Evolutionary conservation across 1,139 yeast species (phyloP).

Genomic region (Martiniozyma asiatica): DNA sequence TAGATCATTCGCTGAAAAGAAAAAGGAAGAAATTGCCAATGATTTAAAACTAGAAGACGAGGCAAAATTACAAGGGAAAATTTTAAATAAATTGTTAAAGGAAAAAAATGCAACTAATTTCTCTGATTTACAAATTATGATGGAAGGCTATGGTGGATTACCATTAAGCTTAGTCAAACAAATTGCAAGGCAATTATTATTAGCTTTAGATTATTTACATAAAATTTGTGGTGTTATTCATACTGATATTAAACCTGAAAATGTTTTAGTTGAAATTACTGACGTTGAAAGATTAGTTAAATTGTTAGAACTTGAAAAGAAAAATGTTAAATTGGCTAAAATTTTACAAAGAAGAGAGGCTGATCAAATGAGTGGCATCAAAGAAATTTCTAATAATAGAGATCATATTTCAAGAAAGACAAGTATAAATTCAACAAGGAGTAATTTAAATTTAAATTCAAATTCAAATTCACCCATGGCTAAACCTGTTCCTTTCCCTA

Average conservation of each 20-base stretch:
- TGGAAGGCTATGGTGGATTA: conserved; percentile 50
- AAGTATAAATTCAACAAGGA: too few species aligned
- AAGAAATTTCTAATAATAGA: conserved; percentile 3
- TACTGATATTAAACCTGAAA: conserved; percentile 85
- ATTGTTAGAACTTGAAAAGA: conserved; percentile 37
- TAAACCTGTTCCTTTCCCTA: neutral
- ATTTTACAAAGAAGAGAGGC: conserved; percentile 21
- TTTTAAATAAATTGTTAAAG: too few species aligned
- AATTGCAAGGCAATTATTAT: conserved; percentile 64
- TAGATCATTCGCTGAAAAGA: conserved; percentile 25
- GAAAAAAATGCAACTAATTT: conserved; percentile 11
- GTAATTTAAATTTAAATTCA: too few species aligned
- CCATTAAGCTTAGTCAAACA: conserved; percentile 69
- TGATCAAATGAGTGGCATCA: too few species aligned
- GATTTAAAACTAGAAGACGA: conserved; percentile 5
- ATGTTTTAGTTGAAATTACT: conserved; percentile 68
- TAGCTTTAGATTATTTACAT: conserved; percentile 72
- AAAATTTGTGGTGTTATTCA: conserved; percentile 83
- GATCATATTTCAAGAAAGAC: neutral
- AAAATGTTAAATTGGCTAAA: conserved; percentile 18
- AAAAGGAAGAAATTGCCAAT: conserved; percentile 18
- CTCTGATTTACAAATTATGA: conserved; percentile 20
- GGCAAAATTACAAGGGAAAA: neutral
- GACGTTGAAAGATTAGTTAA: conserved; percentile 62
- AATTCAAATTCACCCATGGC: too few species aligned